These are phyloP conservation scores for Blastobotrys buckinghamii DNA, from an alignment of 1,139 yeast genomes.

Conservation along the genomic window DNA sequence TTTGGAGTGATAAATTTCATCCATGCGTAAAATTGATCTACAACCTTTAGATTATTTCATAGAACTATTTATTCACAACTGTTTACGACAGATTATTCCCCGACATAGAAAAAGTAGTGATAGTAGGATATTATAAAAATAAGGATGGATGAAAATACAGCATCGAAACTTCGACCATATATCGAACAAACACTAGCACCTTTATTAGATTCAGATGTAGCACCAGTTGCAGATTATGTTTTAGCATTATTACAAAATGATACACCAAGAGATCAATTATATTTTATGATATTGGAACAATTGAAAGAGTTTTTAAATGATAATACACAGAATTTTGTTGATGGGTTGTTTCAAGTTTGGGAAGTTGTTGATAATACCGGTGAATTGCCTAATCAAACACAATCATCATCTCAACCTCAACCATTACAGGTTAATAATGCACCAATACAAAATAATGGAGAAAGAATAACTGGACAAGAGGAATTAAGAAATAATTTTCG, in stretches of 20 bases:
- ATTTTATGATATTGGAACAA: conserved; percentile 33
- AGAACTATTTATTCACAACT: no score
- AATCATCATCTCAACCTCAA: no score
- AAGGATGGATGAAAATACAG: conserved; percentile 18
- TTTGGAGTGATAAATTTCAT: no score
- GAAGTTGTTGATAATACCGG: not conserved
- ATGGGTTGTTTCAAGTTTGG: conserved; percentile 24
- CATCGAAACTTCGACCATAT: conserved; percentile 34
- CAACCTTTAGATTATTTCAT: no score
- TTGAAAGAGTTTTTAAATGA: conserved; percentile 35
- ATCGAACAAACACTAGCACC: conserved; percentile 29
- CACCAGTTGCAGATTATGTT: conserved; percentile 41
- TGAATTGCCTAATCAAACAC: no score
- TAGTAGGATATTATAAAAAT: not conserved
- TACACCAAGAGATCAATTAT: conserved; percentile 29
- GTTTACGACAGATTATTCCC: no score
- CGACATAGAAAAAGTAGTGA: no score
- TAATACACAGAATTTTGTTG: conserved; percentile 30
- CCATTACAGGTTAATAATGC: not conserved
- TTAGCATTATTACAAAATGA: conserved; percentile 37
- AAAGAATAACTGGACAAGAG: conserved; percentile 19
- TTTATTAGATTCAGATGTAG: conserved; percentile 40
- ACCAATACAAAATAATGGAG: conserved; percentile 3
- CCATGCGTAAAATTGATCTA: no score
- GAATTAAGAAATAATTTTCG: conserved; percentile 21